Percentiles rank a stretch among this genome's conserved stretches.
These are phyloP conservation scores for Antarctomyces pellizariae DNA, from an alignment of 495 filamentous ascomycete genomes.

Conservation along the genomic window DNA sequence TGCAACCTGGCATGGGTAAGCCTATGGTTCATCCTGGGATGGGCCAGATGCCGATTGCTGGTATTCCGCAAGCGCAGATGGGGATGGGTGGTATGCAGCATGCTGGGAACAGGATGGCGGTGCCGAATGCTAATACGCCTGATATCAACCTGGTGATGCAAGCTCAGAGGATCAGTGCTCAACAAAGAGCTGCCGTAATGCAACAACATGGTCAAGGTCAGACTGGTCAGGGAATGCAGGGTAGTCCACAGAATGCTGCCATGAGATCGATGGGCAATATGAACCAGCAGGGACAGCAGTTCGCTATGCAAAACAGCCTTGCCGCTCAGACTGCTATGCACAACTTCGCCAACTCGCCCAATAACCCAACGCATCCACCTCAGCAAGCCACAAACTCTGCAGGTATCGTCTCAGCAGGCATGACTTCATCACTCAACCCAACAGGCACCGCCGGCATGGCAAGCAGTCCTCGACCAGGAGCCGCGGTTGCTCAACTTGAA, in stretches of 20 bases:
- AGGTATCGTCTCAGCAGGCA: slow-evolving; percentile 12
- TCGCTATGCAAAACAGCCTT: slow-evolving; percentile 11
- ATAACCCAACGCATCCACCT: slow-evolving; percentile 16
- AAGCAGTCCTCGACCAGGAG: slow-evolving; percentile 12
- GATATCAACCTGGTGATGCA: slow-evolving; percentile 29
- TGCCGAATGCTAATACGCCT: slow-evolving; percentile 39
- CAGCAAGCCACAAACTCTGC: slow-evolving; percentile 15
- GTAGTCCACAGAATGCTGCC: slow-evolving; percentile 12
- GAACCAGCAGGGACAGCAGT: no score
- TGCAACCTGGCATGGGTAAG: slow-evolving; percentile 6
- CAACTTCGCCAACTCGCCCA: slow-evolving; percentile 4
- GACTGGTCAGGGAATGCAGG: slow-evolving; percentile 18
- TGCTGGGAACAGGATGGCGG: slow-evolving; percentile 32
- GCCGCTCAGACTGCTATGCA: slow-evolving; percentile 5
- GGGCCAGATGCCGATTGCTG: slow-evolving; percentile 34
- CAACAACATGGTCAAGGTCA: slow-evolving; percentile 26
- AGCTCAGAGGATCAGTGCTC: slow-evolving; percentile 36
- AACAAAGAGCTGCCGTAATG: slow-evolving; percentile 31
- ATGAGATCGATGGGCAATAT: no score
- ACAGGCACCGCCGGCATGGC: slow-evolving; percentile 18
- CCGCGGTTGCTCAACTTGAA: slow-evolving; percentile 13
- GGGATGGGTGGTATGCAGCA: slow-evolving; percentile 30
- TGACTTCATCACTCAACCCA: slow-evolving; percentile 5
- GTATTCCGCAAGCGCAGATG: slow-evolving; percentile 50
- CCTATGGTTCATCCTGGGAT: slow-evolving; percentile 25